phyloP scores from a whole-genome alignment of 768 basidiomycete species.

The Lactifluus echinatus region DNA sequence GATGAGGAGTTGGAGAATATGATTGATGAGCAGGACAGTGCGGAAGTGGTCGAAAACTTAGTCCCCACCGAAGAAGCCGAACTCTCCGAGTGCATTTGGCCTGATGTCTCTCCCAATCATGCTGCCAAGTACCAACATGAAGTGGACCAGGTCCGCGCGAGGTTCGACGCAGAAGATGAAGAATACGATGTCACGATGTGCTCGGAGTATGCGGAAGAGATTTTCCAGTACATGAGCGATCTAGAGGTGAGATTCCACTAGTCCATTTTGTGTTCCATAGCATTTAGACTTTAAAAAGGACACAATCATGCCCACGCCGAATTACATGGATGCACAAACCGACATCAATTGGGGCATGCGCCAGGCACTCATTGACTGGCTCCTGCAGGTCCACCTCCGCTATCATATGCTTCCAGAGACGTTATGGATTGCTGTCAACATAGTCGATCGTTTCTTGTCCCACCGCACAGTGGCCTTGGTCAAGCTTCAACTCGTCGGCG shows the following conservation, averaged over 20 bases:
- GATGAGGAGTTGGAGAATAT: slow-evolving; percentile 59
- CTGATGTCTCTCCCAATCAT: slow-evolving; percentile 59
- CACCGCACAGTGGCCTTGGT: slow-evolving; percentile 65
- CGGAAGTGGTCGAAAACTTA: slow-evolving; percentile 38
- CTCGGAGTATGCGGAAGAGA: slow-evolving; percentile 97
- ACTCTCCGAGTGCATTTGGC: slow-evolving; percentile 41
- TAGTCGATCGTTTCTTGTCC: slow-evolving; percentile 71
- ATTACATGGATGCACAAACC: slow-evolving; percentile 90
- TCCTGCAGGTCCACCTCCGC: slow-evolving; percentile 92
- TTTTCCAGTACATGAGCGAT: slow-evolving; percentile 91
- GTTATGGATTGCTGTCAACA: slow-evolving; percentile 97
- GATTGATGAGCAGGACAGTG: slow-evolving; percentile 41
- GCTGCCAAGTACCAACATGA: slow-evolving; percentile 49
- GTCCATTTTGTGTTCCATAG: background rate
- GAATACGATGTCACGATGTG: slow-evolving; percentile 89
- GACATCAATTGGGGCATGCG: slow-evolving; percentile 95
- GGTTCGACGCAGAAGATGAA: slow-evolving; percentile 65
- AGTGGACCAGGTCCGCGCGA: slow-evolving; percentile 53
- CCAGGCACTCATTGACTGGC: slow-evolving; percentile 95
- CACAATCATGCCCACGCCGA: slow-evolving; percentile 79
- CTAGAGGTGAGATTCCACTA: slow-evolving; percentile 60
- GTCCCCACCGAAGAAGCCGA: slow-evolving; percentile 20
- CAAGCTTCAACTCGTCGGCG: slow-evolving; percentile 92
- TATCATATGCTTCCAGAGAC: slow-evolving; percentile 99
- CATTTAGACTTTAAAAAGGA: slow-evolving; percentile 42